A percentile compares a stretch with the other conserved stretches of the same genome.
phyloP scores from a whole-genome alignment of 805 yeast genomes.

The Starmerella stellata region DNA sequence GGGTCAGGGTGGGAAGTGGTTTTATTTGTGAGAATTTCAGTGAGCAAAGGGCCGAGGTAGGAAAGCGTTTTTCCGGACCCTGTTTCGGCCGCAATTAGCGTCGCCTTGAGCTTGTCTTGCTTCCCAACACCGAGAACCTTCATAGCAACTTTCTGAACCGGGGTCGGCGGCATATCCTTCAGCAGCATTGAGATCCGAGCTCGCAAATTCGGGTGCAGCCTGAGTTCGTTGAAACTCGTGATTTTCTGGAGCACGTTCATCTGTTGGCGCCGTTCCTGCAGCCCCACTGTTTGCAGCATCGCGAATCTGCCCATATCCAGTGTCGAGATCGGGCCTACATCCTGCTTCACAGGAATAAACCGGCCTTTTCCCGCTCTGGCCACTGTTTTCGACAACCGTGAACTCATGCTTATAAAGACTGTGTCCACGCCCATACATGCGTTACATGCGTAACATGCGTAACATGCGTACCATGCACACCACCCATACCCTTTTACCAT shows the following conservation, averaged over 20 bases:
- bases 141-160: constrained; percentile 66
- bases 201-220: constrained; percentile 50
- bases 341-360: constrained; percentile 1
- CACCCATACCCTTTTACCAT: too few species aligned
- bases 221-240: constrained; percentile 44
- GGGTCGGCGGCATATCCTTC: constrained; percentile 35
- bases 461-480: too few species aligned
- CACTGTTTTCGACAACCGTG: constrained; percentile 8
- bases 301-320: constrained; percentile 22
- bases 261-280: constrained; percentile 19
- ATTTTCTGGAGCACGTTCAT: constrained; percentile 34
- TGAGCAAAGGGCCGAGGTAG: constrained; percentile 57
- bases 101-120: constrained; percentile 20
- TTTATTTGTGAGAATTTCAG: constrained; percentile 34
- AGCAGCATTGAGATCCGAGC: constrained; percentile 26
- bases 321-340: constrained; percentile 14
- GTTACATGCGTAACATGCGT: too few species aligned
- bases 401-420: too few species aligned
- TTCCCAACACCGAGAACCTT: constrained; percentile 32
- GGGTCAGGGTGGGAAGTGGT: constrained; percentile 19
- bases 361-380: constrained; percentile 13
- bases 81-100: constrained; percentile 83
- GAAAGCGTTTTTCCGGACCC: constrained; percentile 96
- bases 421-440: constrained; percentile 3
- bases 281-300: constrained; percentile 16